Base-by-base conservation (phyloP, 2,329 filamentous ascomycete genomes). In the Phyllosticta paracitricarpa region DNA sequence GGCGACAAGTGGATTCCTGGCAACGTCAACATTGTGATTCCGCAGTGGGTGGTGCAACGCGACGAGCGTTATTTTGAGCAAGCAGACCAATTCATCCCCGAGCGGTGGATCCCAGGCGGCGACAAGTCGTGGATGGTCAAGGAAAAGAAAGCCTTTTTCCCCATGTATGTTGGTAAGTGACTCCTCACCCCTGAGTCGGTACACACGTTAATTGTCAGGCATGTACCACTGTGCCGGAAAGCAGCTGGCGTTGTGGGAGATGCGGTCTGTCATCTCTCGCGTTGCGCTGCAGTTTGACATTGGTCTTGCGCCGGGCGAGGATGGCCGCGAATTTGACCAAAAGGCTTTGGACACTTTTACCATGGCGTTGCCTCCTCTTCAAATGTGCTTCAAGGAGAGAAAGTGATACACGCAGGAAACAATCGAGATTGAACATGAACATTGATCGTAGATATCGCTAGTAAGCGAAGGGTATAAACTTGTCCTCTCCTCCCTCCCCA, bases 191-290 rank as follows among this genome's bases (percentile, higher is more conserved):
- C 24, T 19, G 26, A 17, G 12, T 26, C 30, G 3, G 28, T 28
- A n/a, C 28, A 5, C 3, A n/a, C 48, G 17, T 22, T 51, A 8
- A 60, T 28, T 2, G 10, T 22, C 89, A 64, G 88, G 88, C 0
- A 84, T 86, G 0, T 76, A 87, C 10, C 86, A 86, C 2, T 91
- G 88, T 68, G 88, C 90, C 60, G 88, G 87, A 0, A 89, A 89
- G 78, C 81, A 81, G 0, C 73, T 89, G 54, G 86, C 86, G 1
- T 87, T 89, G 66, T 79, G 82, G 54, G 86, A 89, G 76, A 82
- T 89, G 80, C 82, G 77, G 58, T 81, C 83, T 6, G 82, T 84
- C 2, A 70, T 89, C 61, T 86, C 85, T 33, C 74, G 85, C 10
- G 77, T 84, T 17, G 68, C 89, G 63, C 88, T 78, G 65, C 63